These are phyloP conservation scores for Geotrichum cucujoidarum DNA, from an alignment of 1,139 yeast species.

Conservation along the genomic window DNA sequence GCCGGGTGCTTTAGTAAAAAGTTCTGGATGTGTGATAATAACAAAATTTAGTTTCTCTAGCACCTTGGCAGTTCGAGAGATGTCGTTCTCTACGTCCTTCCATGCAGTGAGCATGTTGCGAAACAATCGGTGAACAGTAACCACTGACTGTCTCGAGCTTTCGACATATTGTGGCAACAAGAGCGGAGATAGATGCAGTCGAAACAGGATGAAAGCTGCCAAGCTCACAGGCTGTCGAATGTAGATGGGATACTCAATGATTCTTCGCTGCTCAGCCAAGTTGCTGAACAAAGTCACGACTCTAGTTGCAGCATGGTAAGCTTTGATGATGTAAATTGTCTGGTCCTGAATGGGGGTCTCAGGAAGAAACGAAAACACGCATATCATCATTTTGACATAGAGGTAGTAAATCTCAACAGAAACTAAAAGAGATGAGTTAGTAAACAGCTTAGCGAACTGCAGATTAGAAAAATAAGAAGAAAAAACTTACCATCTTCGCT, in stretches of 20 bases:
- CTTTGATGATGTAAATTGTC: conserved; percentile 75
- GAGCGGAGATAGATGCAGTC: conserved; percentile 74
- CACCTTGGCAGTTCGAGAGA: conserved; percentile 88
- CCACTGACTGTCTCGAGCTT: conserved; percentile 88
- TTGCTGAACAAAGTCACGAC: conserved; percentile 74
- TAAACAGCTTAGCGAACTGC: conserved; percentile 3
- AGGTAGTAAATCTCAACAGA: conserved; percentile 74
- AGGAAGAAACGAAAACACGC: conserved; percentile 87
- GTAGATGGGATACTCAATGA: conserved; percentile 82
- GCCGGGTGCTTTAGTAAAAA: conserved; percentile 62
- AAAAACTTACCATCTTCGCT: conserved; percentile 44
- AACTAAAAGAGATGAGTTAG: neutral
- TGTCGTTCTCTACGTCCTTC: conserved; percentile 87
- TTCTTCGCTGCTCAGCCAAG: conserved; percentile 58
- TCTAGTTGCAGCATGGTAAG: conserved; percentile 76
- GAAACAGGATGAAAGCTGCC: conserved; percentile 73
- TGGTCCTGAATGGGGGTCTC: conserved; percentile 88
- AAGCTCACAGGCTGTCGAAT: conserved; percentile 80
- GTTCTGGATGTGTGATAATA: conserved; percentile 79
- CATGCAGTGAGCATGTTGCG: conserved; percentile 87
- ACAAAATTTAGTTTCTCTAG: conserved; percentile 85
- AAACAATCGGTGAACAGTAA: conserved; percentile 81
- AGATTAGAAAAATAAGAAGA: neutral
- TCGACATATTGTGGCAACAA: conserved; percentile 74
- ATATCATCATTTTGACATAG: conserved; percentile 74